Evolutionary conservation across 805 yeast genomes (phyloP).

Genomic region (Lipomyces spencermartinsiae): DNA sequence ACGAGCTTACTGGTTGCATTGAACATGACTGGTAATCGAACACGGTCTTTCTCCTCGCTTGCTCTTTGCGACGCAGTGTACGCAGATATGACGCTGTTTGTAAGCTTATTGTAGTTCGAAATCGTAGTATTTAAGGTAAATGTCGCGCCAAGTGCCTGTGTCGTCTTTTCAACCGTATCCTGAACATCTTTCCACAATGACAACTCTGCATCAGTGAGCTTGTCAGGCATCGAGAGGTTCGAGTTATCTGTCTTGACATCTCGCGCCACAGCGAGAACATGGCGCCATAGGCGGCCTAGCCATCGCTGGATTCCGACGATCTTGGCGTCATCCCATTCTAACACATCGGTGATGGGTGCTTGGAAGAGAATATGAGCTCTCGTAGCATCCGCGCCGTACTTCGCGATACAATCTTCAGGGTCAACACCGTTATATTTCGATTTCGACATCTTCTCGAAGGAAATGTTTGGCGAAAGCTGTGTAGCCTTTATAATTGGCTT

Average conservation of each 20-base stretch:
- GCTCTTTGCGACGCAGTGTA: constrained; percentile 38
- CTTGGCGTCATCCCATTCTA: constrained; percentile 89
- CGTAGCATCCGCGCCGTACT: constrained; percentile 91
- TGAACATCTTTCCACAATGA: constrained; percentile 65
- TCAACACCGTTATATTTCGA: constrained; percentile 95
- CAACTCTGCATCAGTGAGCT: constrained; percentile 55
- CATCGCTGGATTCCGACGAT: constrained; percentile 89
- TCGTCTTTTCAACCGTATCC: constrained; percentile 55
- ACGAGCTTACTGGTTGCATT: constrained; percentile 61
- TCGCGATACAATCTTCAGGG: constrained; percentile 73
- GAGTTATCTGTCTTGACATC: constrained; percentile 9
- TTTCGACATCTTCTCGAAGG: constrained; percentile 94
- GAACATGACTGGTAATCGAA: constrained; percentile 42
- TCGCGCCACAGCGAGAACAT: constrained; percentile 12
- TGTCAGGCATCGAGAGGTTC: constrained; percentile 17
- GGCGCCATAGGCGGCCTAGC: constrained; percentile 62
- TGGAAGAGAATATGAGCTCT: constrained; percentile 92
- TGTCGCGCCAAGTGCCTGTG: constrained; percentile 63
- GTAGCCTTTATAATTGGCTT: constrained; percentile 57
- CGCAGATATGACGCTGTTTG: constrained; percentile 57
- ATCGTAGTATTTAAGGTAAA: constrained; percentile 81
- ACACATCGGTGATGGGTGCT: constrained; percentile 81
- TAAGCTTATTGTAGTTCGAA: constrained; percentile 87
- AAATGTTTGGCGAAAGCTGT: constrained; percentile 58
- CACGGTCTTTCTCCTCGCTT: constrained; percentile 9